A percentile compares a stretch with the other conserved stretches of the same genome.
Evolutionary conservation across 306 rosid genomes (phyloP).

Genomic region (Cicer bijugum): DNA sequence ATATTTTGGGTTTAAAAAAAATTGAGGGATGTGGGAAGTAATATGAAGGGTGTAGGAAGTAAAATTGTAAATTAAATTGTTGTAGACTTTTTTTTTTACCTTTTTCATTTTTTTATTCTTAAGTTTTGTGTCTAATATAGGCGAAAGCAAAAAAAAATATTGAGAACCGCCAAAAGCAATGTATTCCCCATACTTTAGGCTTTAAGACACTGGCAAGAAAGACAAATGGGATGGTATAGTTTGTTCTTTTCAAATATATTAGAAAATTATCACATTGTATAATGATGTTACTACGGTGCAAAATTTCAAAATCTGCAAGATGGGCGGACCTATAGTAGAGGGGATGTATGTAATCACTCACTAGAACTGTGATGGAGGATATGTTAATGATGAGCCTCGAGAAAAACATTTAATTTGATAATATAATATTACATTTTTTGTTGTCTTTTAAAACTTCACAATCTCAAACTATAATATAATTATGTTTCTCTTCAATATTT

Average conservation of each 20-base stretch:
- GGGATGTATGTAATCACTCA: neutral
- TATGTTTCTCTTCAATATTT: neutral
- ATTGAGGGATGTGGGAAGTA: too few species aligned
- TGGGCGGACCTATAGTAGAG: neutral
- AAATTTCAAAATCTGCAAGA: neutral
- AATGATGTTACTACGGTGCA: neutral
- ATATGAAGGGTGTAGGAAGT: too few species aligned
- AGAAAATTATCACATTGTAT: neutral
- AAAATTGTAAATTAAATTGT: neutral
- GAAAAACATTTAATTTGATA: neutral
- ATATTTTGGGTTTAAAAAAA: too few species aligned
- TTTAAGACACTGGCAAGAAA: neutral
- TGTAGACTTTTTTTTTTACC: neutral
- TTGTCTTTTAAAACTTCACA: neutral
- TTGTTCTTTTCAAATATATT: neutral
- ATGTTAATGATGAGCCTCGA: neutral
- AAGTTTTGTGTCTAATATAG: neutral
- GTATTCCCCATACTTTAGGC: neutral
- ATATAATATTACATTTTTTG: neutral
- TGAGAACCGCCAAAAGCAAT: neutral
- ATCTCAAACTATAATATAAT: too few species aligned
- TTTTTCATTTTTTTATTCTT: too few species aligned
- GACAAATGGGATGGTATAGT: neutral
- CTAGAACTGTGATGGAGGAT: neutral
- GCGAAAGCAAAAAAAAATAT: neutral